A percentile compares a stretch with the other conserved stretches of the same genome.
Evolutionary conservation across 108 stramenopile species (phyloP).

Genomic region (Nitzschia palea): DNA sequence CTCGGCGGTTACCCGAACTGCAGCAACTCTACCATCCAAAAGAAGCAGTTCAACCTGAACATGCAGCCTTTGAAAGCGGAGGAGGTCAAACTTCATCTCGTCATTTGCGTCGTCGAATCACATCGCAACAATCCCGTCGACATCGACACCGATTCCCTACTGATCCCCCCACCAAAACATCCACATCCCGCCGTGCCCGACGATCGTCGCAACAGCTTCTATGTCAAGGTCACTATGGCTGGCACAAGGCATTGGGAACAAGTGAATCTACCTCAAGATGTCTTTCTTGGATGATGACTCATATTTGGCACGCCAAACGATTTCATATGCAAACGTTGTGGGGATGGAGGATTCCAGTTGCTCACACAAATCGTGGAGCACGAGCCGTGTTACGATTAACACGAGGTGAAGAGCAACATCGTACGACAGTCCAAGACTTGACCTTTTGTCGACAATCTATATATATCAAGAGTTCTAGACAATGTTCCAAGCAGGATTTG

Average conservation of each 20-base stretch:
- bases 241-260: conserved; percentile 20
- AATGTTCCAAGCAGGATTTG: background rate
- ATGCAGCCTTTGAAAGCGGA: conserved; percentile 35
- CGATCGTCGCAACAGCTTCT: conserved; percentile 20
- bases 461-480: background rate
- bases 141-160: conserved; percentile 61
- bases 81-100: conserved; percentile 70
- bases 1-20: conserved; percentile 71
- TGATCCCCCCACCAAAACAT: background rate
- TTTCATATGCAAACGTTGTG: conserved; percentile 68
- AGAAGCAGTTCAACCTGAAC: background rate
- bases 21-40: conserved; percentile 35
- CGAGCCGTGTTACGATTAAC: conserved; percentile 68
- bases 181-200: conserved; percentile 16
- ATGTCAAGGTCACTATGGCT: conserved; percentile 17
- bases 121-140: conserved; percentile 49
- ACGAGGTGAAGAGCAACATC: background rate
- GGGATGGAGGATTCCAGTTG: conserved; percentile 70
- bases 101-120: conserved; percentile 77
- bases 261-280: conserved; percentile 1
- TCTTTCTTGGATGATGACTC: conserved; percentile 69
- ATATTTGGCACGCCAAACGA: conserved; percentile 85
- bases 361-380: conserved; percentile 74
- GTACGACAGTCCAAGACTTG: conserved; percentile 53
- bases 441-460: conserved; percentile 29